Evolutionary conservation across 208 protist genomes (phyloP).

Genomic region (Naegleria fowleri): DNA sequence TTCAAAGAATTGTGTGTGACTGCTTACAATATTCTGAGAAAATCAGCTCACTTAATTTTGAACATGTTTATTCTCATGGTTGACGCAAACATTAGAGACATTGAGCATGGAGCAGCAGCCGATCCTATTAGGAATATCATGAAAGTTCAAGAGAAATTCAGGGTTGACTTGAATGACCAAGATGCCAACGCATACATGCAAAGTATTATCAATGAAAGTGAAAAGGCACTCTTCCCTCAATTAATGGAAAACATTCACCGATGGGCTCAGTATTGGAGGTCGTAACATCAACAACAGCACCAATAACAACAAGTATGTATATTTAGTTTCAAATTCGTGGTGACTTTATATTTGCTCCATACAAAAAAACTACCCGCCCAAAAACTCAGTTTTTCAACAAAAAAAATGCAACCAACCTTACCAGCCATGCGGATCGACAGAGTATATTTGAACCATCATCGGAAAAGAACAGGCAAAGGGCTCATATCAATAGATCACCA

Average conservation of each 20-base stretch:
- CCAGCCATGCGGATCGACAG: no score
- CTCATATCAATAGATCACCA: no score
- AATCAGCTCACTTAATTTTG: slow-evolving; percentile 86
- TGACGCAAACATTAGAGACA: slow-evolving; percentile 68
- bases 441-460: no score
- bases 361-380: no score
- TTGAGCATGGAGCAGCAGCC: slow-evolving; percentile 57
- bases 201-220: slow-evolving; percentile 79
- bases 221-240: slow-evolving; percentile 14
- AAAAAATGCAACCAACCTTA: no score
- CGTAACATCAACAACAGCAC: background rate
- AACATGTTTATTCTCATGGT: slow-evolving; percentile 84
- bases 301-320: no score
- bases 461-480: no score
- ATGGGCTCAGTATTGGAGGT: slow-evolving; percentile 24
- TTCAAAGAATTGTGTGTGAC: slow-evolving; percentile 83
- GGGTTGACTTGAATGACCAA: slow-evolving; percentile 77
- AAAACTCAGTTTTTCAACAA: no score
- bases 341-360: no score
- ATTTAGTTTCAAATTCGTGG: no score
- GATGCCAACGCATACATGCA: slow-evolving; percentile 81
- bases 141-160: slow-evolving; percentile 84
- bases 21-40: slow-evolving; percentile 90
- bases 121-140: slow-evolving; percentile 61
- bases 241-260: slow-evolving; percentile 10